Base-by-base conservation (phyloP, 1,284 basidiomycete genomes). In the Fomitiporia mediterranea region DNA sequence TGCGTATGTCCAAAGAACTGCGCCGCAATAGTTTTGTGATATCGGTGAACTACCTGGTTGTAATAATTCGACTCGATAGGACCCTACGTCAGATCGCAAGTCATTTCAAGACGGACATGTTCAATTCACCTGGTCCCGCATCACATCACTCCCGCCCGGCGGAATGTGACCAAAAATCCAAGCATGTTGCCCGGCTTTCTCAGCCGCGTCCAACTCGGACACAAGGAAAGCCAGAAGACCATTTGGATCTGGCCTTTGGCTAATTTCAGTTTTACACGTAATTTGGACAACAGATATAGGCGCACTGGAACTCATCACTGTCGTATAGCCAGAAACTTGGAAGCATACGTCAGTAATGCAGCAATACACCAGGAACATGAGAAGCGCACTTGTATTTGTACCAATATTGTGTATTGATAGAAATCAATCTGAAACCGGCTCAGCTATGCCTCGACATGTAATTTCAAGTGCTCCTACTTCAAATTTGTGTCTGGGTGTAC, bases 341-440 rank as follows among this genome's bases (percentile, higher is more conserved):
- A 32, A 42, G 21, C 17, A 32, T 13, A 30, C 34, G 53, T 43
- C 51, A 58, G 25, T 37, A 60, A 53, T 2, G 44, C 11, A 6
- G 2, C 4, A 46, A n/a, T 28, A 46, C 44, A 46, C 3, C 25
- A 8, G 15, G 1, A 23, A 25, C 38, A 23, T 44, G 27, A 28
- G 11, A 13, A 23, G 52, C 68, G 51, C 60, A 75, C 78, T 80
- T 80, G 60, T 70, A 69, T 60, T 75, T 78, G 62, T 79, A 82
- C 79, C 80, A 82, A 56, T 78, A 82, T 19, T 78, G 73, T 3
- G 79, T 79, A 57, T 84, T 84, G 55, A 83, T 58, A 0, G 79
- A 78, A 35, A 84, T 75, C 39, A 84, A 74, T 9, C 77, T 79
- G 35, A 2, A n/a, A n/a, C n/a, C n/a, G n/a, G n/a, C n/a, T n/a